A percentile compares a stretch with the other conserved stretches of the same genome.
phyloP scores from a whole-genome alignment of 805 yeast genomes.

The Metschnikowia reukaufii region DNA sequence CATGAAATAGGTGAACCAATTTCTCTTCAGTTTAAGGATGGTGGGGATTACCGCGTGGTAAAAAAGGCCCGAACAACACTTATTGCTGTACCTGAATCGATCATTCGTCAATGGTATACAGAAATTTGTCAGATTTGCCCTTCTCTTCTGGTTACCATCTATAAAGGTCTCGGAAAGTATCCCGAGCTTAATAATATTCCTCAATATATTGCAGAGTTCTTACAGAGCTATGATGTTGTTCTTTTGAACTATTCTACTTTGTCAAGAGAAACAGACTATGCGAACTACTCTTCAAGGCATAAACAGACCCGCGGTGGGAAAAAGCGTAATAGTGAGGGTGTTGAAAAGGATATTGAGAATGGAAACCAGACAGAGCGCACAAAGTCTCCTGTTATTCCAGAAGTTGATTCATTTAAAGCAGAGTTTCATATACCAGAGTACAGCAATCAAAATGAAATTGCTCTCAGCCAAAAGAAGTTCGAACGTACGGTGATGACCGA shows the following conservation, averaged over 20 bases:
- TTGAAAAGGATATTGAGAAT: not conserved
- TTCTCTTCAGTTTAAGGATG: constrained; percentile 32
- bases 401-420: constrained; percentile 15
- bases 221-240: constrained; percentile 71
- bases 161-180: constrained; percentile 51
- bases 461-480: constrained; percentile 15
- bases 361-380: not conserved
- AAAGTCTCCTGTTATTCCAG: constrained; percentile 7
- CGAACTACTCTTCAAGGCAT: constrained; percentile 62
- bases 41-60: constrained; percentile 44
- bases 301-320: constrained; percentile 43
- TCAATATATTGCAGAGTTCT: constrained; percentile 47
- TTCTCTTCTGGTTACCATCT: constrained; percentile 56
- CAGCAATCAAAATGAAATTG: constrained; percentile 7
- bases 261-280: constrained; percentile 75
- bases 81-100: constrained; percentile 83
- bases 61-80: constrained; percentile 66
- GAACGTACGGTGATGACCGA: constrained; percentile 17
- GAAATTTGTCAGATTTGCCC: constrained; percentile 67
- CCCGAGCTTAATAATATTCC: constrained; percentile 33
- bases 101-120: constrained; percentile 80
- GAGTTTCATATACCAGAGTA: constrained; percentile 11
- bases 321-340: constrained; percentile 10
- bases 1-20: constrained; percentile 32
- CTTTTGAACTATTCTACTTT: constrained; percentile 74